These are phyloP conservation scores for Cicer judaicum DNA, from an alignment of 306 rosid species.

Conservation along the genomic window DNA sequence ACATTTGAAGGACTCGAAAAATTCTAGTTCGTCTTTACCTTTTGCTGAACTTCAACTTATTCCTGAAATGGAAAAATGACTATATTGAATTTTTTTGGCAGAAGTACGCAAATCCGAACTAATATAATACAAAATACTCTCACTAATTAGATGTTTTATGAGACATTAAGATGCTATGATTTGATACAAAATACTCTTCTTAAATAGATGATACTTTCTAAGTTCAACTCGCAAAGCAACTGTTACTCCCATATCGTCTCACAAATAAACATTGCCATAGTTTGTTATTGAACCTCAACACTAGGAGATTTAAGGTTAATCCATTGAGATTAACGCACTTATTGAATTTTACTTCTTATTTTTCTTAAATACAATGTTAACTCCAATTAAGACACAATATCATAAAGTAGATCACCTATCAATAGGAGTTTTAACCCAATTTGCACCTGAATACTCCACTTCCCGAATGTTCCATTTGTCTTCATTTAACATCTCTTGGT, in stretches of 20 bases:
- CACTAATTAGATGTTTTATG: not conserved
- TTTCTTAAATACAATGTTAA: not conserved
- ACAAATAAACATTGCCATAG: not conserved
- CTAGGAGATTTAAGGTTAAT: not conserved
- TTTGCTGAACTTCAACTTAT: not conserved
- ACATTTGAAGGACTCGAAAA: not conserved
- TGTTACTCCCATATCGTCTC: not conserved
- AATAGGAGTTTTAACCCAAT: not conserved
- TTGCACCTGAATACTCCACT: not conserved
- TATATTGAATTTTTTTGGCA: not conserved
- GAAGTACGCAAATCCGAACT: not conserved
- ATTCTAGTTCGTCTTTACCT: not conserved
- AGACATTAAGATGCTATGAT: not conserved
- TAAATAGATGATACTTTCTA: not conserved
- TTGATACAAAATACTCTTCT: not conserved
- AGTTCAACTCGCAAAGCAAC: not conserved
- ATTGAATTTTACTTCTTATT: not conserved
- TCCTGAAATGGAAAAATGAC: not conserved
- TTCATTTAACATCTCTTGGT: not conserved
- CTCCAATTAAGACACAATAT: not conserved
- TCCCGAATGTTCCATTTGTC: not conserved
- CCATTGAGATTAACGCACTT: too few relatives aligned
- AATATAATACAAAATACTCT: not conserved
- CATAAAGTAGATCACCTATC: not conserved
- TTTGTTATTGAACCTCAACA: not conserved